phyloP scores from a whole-genome alignment of 345 rosid species.

The Euphorbia peplus region DNA sequence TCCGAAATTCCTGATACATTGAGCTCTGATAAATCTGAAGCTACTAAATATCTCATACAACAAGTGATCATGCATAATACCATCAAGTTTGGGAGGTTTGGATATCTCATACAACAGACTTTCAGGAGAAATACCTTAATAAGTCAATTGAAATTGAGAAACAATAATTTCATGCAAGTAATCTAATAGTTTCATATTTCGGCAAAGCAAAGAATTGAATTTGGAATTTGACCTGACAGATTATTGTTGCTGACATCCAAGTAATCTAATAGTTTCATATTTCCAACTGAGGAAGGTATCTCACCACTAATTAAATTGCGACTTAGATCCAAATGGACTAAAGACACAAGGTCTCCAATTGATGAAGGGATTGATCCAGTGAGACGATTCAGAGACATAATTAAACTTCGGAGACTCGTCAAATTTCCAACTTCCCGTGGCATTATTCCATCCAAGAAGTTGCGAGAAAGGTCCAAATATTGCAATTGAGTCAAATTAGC shows the following conservation, averaged over 20 bases:
- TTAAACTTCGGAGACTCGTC: not conserved
- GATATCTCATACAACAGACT: too few relatives aligned
- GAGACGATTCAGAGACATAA: not conserved
- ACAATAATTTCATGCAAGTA: too few relatives aligned
- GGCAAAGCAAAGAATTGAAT: not conserved
- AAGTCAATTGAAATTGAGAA: too few relatives aligned
- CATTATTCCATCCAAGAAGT: not conserved
- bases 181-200: too few relatives aligned
- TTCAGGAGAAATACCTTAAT: too few relatives aligned
- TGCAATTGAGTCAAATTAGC: too few relatives aligned
- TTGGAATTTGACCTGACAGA: not conserved
- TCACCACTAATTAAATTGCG: not conserved
- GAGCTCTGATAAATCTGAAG: not conserved
- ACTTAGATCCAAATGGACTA: not conserved
- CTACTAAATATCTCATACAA: not conserved
- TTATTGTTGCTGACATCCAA: conserved; percentile 6
- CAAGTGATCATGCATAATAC: not conserved
- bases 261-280: not conserved
- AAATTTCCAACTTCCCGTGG: not conserved
- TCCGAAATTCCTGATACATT: not conserved
- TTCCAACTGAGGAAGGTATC: not conserved
- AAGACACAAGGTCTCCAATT: too few relatives aligned
- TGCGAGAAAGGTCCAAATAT: too few relatives aligned
- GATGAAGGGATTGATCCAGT: not conserved
- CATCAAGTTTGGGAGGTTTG: not conserved